Evolutionary conservation across 257 asterid species (phyloP).

Genomic region (Solanum appendiculatum): DNA sequence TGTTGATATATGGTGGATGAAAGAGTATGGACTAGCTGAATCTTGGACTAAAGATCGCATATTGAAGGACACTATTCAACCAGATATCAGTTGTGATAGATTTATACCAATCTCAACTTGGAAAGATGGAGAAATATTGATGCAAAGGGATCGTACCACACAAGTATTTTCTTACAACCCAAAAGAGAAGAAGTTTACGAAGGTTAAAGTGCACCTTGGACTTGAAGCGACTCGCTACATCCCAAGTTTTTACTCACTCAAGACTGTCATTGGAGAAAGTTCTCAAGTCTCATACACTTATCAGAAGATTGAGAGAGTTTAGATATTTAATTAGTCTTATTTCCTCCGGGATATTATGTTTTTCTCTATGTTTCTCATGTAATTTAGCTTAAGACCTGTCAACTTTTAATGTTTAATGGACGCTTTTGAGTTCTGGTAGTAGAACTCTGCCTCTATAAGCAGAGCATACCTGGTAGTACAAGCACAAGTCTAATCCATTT

Average conservation of each 20-base stretch:
- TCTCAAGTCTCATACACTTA: background rate
- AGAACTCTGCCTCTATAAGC: background rate
- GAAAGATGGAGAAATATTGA: background rate
- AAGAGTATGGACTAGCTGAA: background rate
- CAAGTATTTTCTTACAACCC: background rate
- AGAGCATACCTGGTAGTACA: background rate
- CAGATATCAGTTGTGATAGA: background rate
- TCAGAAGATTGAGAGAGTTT: background rate
- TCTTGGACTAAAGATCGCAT: background rate
- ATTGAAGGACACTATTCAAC: background rate
- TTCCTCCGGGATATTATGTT: background rate
- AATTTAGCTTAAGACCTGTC: background rate
- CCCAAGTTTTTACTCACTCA: background rate
- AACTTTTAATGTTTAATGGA: background rate
- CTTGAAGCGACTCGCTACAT: background rate
- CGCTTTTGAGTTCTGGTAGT: background rate
- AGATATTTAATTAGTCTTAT: background rate
- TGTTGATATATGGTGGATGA: background rate
- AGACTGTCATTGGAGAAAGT: background rate
- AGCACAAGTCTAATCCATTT: background rate
- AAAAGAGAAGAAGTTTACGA: background rate
- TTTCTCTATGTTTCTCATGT: background rate
- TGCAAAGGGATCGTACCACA: background rate
- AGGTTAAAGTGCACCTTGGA: background rate
- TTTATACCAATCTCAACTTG: background rate